Base-by-base conservation (phyloP, 495 filamentous ascomycete genomes). In the Tuber calosporum region DNA sequence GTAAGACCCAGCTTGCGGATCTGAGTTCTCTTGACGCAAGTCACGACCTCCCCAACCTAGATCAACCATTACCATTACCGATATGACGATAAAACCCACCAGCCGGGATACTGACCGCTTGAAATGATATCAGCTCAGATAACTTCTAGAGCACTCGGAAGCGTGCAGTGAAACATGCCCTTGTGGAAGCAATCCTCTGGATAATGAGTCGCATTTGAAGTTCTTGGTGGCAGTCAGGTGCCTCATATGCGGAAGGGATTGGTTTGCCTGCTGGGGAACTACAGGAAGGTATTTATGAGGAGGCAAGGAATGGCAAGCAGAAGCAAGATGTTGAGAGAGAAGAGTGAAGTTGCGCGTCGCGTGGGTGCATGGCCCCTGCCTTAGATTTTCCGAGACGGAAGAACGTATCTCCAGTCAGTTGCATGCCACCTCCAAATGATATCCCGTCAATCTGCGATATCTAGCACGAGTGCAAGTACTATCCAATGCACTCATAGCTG, bases 291-390 rank as follows among this genome's bases (percentile, higher is more conserved):
- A 58, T 15, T 58, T 58, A 58, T 58, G 53, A 69, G 8, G 20
- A 67, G 53, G 45, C 7, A 53, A n/a, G 45, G 22, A 53, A 53
- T 53, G 22, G 45, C 45, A 53, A 8, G 22, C 43, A 9, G n/a
- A 53, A 30, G 19, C 22, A 67, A 30, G 37, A 71, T 36, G 68
- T 58, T 41, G 66, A 26, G 67, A 67, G 68, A 7, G 69, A 71
- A 36, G 68, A 41, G 45, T 38, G 39, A 67, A 69, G 41, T 74
- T 74, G 67, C 73, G 68, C 72, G 73, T 74, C 53, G 53, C 68
- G 40, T 67, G 73, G 68, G 67, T 45, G 68, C 68, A 42, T 69
- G 38, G 69, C 69, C 72, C 66, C 72, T 68, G 72, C 26, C n/a
- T 20, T 40, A 19, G 45, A 72, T 72, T 66, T 37, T 72, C 30